phyloP scores from a whole-genome alignment of 2,329 filamentous ascomycete species.

The Epichloe hybrida region DNA sequence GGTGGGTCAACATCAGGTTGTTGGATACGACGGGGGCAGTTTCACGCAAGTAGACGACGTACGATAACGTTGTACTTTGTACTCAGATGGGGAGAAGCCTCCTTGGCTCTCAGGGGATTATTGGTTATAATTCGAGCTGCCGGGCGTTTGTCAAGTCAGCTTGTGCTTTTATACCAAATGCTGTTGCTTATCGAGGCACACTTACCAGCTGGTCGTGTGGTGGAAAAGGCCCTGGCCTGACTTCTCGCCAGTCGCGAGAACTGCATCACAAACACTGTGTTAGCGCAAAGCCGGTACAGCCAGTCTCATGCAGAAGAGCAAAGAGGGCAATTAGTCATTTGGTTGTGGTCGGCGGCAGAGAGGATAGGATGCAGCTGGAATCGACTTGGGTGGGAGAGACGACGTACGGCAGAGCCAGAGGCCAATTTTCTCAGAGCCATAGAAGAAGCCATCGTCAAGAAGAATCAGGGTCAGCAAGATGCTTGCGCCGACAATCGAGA shows the following conservation, averaged over 20 bases:
- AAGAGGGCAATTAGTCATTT: no score
- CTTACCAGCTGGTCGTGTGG: constrained; percentile 67
- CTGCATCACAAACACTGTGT: constrained; percentile 24
- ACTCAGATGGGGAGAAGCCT: constrained; percentile 75
- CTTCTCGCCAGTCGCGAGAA: constrained; percentile 49
- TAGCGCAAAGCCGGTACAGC: neutral
- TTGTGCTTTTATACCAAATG: neutral
- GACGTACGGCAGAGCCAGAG: constrained; percentile 41
- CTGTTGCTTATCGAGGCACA: neutral
- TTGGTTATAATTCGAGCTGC: constrained; percentile 75
- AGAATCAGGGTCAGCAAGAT: constrained; percentile 16
- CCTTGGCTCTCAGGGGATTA: constrained; percentile 78
- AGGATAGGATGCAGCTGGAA: neutral
- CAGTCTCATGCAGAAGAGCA: neutral
- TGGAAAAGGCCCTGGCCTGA: constrained; percentile 71
- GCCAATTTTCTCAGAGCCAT: constrained; percentile 51
- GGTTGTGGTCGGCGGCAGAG: neutral
- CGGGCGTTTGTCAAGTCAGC: neutral
- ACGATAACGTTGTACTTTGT: constrained; percentile 91
- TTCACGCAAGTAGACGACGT: constrained; percentile 25
- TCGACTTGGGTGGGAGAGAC: neutral
- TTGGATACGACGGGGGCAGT: neutral
- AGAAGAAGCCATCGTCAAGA: constrained; percentile 43
- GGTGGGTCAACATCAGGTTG: neutral
- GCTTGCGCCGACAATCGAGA: constrained; percentile 16